Evolutionary conservation across 805 yeast genomes (phyloP).

Genomic region (Yarrowia sp.): DNA sequence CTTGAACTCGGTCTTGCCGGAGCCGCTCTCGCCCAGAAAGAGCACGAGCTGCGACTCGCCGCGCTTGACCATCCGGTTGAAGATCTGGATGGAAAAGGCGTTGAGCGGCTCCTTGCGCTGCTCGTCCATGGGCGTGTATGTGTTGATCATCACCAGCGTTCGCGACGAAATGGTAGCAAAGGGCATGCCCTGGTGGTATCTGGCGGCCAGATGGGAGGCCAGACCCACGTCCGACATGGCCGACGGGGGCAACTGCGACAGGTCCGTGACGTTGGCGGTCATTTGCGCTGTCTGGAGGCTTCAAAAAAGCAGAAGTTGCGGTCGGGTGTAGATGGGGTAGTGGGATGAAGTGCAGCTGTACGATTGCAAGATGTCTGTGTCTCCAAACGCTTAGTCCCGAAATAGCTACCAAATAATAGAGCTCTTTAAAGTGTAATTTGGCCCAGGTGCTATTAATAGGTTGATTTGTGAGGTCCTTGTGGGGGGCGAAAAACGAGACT

Average conservation of each 20-base stretch:
- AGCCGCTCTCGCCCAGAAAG: slow-evolving; percentile 44
- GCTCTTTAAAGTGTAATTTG: not conserved
- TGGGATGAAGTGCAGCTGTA: not conserved
- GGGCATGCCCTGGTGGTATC: slow-evolving; percentile 45
- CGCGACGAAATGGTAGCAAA: slow-evolving; percentile 42
- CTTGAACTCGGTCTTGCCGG: slow-evolving; percentile 44
- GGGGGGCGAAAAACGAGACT: too few relatives aligned
- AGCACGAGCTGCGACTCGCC: slow-evolving; percentile 34
- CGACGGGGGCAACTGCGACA: slow-evolving; percentile 41
- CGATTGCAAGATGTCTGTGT: not conserved
- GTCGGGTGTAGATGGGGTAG: not conserved
- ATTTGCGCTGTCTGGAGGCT: not conserved
- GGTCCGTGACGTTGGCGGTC: slow-evolving; percentile 33
- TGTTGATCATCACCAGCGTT: slow-evolving; percentile 42
- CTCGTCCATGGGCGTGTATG: slow-evolving; percentile 36
- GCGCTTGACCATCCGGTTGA: slow-evolving; percentile 21
- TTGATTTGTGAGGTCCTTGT: not conserved
- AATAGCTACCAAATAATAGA: slow-evolving; percentile 9
- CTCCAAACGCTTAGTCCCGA: slow-evolving; percentile 6
- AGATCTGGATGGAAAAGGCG: slow-evolving; percentile 22
- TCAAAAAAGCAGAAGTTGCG: not conserved
- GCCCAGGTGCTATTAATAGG: not conserved
- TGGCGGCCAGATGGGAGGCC: slow-evolving; percentile 45
- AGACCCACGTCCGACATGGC: slow-evolving; percentile 42
- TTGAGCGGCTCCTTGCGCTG: slow-evolving; percentile 25